phyloP scores from a whole-genome alignment of 1,284 basidiomycete genomes.

The Porogramme epimiltina region DNA sequence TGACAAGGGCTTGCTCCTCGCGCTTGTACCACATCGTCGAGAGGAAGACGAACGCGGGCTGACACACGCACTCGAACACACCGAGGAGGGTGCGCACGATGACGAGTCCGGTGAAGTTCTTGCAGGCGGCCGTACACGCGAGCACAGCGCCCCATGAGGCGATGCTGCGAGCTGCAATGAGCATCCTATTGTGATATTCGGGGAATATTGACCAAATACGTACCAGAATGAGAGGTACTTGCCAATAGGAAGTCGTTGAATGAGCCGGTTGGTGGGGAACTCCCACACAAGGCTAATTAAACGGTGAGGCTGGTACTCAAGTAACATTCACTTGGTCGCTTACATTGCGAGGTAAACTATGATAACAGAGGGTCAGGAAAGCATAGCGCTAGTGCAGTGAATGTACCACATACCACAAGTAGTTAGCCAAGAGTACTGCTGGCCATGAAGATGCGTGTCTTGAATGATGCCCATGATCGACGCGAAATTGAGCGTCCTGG shows the following conservation, averaged over 20 bases:
- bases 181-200: not conserved
- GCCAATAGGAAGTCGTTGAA: conserved; percentile 50
- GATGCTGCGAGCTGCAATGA: conserved; percentile 33
- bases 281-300: conserved; percentile 45
- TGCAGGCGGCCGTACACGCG: conserved; percentile 50
- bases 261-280: conserved; percentile 49
- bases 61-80: conserved; percentile 52
- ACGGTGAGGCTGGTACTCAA: no score
- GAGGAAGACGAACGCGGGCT: conserved; percentile 47
- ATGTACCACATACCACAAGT: conserved; percentile 42
- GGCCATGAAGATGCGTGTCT: conserved; percentile 47
- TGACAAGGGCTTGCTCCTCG: conserved; percentile 51
- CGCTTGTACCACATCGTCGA: conserved; percentile 56
- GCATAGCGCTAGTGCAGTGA: no score
- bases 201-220: conserved; percentile 8
- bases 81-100: conserved; percentile 51
- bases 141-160: conserved; percentile 50
- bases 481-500: conserved; percentile 53
- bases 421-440: conserved; percentile 54
- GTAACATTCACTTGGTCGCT: not conserved
- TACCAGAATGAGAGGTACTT: conserved; percentile 51
- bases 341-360: conserved; percentile 13
- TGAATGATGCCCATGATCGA: conserved; percentile 57
- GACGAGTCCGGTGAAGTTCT: conserved; percentile 47
- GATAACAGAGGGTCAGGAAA: no score